phyloP scores from a whole-genome alignment of 108 stramenopile species.

The Discostella stelligeroides region DNA sequence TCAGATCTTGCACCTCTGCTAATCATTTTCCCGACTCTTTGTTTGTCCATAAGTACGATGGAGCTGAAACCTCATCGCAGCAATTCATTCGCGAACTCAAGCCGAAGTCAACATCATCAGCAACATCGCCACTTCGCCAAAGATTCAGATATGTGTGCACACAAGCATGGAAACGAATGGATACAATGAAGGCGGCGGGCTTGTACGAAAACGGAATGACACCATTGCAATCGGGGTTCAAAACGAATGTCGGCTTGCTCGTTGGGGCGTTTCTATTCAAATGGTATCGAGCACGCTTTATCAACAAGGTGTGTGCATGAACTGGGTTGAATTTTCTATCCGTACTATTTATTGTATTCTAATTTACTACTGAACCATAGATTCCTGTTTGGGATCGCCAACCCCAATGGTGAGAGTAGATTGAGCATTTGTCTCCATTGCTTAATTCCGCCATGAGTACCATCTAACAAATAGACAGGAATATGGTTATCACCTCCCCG shows the following conservation, averaged over 20 bases:
- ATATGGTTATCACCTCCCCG: conserved; percentile 82
- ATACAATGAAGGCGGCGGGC: conserved; percentile 52
- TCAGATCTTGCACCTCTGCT: conserved; percentile 5
- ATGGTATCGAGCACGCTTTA: conserved; percentile 85
- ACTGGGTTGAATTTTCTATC: no score
- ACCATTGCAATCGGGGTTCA: conserved; percentile 48
- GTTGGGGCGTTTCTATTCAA: conserved; percentile 72
- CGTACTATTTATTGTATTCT: conserved; percentile 3
- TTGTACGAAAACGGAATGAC: conserved; percentile 27
- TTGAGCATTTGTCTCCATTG: no score
- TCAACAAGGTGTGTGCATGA: conserved; percentile 60
- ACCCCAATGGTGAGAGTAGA: conserved; percentile 65
- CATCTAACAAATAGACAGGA: conserved; percentile 28
- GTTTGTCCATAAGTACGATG: background rate
- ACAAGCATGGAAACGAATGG: conserved; percentile 35
- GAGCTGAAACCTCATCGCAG: background rate
- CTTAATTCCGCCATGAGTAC: background rate
- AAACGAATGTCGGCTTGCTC: conserved; percentile 49
- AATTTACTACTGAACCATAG: conserved; percentile 8
- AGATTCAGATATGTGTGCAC: conserved; percentile 10
- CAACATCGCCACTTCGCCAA: conserved; percentile 6
- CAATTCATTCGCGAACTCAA: background rate
- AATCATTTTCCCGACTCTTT: background rate
- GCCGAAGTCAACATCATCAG: background rate
- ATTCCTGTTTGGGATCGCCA: conserved; percentile 89